phyloP scores from a whole-genome alignment of 345 rosid species.

The Pistacia atlantica region DNA sequence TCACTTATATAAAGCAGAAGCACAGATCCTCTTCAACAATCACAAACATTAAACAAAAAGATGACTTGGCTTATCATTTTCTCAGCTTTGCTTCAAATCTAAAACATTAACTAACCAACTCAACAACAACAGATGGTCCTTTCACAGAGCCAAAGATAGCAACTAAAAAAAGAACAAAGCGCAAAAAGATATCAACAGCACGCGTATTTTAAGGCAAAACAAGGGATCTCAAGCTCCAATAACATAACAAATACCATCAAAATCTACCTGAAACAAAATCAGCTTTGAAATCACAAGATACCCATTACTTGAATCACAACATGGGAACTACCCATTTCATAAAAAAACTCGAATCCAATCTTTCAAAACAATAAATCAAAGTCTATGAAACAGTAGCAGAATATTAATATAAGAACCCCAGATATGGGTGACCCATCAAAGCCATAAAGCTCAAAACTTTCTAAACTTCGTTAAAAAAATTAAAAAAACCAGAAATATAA shows the following conservation, averaged over 20 bases:
- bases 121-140: constrained; percentile 31
- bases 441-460: constrained; percentile 9
- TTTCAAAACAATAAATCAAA: constrained; percentile 5
- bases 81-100: constrained; percentile 59
- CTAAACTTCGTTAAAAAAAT: background rate
- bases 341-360: constrained; percentile 12
- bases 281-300: constrained; percentile 16
- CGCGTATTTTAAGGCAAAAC: background rate
- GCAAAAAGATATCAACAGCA: constrained; percentile 13
- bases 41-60: constrained; percentile 20
- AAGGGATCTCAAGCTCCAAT: constrained; percentile 10
- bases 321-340: constrained; percentile 10
- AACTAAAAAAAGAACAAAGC: constrained; percentile 7
- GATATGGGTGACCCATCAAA: constrained; percentile 7
- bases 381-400: constrained; percentile 40
- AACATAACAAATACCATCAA: background rate
- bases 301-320: constrained; percentile 28
- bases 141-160: constrained; percentile 15
- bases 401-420: constrained; percentile 12
- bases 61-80: constrained; percentile 43
- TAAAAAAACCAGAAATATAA: background rate
- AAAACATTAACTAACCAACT: constrained; percentile 38
- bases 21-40: constrained; percentile 25
- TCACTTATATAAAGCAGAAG: constrained; percentile 31
- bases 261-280: constrained; percentile 2